Evolutionary conservation across 2,329 filamentous ascomycete genomes (phyloP), one percentile per base, ranked within the genome.

Genomic region (Botryotinia narcissicola): DNA sequence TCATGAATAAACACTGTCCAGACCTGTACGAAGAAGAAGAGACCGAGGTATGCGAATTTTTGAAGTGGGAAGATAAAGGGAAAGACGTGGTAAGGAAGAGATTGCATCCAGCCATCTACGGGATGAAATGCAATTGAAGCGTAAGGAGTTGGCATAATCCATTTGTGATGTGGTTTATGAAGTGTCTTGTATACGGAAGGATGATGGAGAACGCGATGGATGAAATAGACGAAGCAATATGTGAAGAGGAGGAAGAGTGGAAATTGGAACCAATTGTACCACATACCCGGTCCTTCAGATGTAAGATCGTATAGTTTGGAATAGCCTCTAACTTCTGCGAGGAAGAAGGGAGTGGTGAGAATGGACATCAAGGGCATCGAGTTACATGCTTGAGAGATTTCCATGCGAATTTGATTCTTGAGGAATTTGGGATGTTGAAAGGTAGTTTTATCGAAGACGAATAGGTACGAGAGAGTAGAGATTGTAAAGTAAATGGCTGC

Each of bases 111-210:
- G 80, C 95, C 95, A 81, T 98, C 95, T 70, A 98, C 82, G 1
- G 95, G 95, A 85, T 98, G 94, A 88, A 98, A 98, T 73, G 95
- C 95, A 81, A 97, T 93, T 78, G 92, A 94, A 60, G 95, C 95
- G 82, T 90, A 98, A 0, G 95, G 95, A 4, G 94, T 97, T 4
- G 95, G 95, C 93, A 98, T 97, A 84, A 98, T 98, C 95, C 95
- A 98, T 86, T 97, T 98, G 90, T 98, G 95, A 84, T 98, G 95
- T 77, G 94, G 92, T 89, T 98, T 98, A 89, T 98, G 95, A 68
- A 98, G 87, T 77, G 86, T 86, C 86, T 95, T 97, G 89, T 98
- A 98, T 78, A 96, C 82, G 64, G 84, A 81, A 25, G 93, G 93
- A 83, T 94, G 91, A 84, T 97, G 94, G 75, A 97, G 87, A 73